Base-by-base conservation (phyloP, 208 protist species). In the Trypanosomatidae sp. region DNA sequence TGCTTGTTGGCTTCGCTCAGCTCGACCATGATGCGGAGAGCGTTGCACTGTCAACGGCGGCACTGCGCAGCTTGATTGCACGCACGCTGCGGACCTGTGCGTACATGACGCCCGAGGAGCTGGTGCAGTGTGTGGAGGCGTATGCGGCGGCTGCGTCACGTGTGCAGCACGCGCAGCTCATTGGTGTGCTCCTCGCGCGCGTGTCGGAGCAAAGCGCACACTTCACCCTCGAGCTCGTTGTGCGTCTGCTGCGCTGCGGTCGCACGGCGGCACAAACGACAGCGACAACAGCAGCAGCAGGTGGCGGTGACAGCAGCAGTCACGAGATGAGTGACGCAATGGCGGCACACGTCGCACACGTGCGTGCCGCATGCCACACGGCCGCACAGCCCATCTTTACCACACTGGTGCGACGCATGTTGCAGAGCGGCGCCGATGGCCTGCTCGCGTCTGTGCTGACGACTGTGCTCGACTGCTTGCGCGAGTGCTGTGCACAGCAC, bases 361-460 rank as follows among this genome's bases (percentile, higher is more conserved):
- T 86, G 33, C n/a, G n/a, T n/a, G n/a, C 61, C 0, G 69, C 72
- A 8, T 88, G 77, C 33, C 49, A 85, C 18, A 85, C 77, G 3
- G 83, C 78, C 1, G 73, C 70, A 13, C 67, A 78, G 42, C 83
- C 83, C 18, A 53, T 92, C n/a, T 88, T 92, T 56, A 44, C 71
- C 6, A 37, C 52, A 3, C 68, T 84, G 53, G 70, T 86, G 33
- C 73, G 71, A 13, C 66, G 71, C 21, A 18, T 88, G 19, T 40
- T 88, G 43, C 69, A 88, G 58, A 82, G 58, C 52, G 77, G 88
- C 49, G 66, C 75, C 20, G 53, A 52, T 26, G 52, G 61, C 35
- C 61, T 88, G 18, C 65, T 69, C n/a, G 56, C 64, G 13, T 71
- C 78, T 1, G 43, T 63, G 24, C 60, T 61, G 3, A 66, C 63